A percentile compares a stretch with the other conserved stretches of the same genome.
These are phyloP conservation scores for Plenodomus biglobosus DNA, from an alignment of 2,329 filamentous ascomycete species.

Conservation along the genomic window DNA sequence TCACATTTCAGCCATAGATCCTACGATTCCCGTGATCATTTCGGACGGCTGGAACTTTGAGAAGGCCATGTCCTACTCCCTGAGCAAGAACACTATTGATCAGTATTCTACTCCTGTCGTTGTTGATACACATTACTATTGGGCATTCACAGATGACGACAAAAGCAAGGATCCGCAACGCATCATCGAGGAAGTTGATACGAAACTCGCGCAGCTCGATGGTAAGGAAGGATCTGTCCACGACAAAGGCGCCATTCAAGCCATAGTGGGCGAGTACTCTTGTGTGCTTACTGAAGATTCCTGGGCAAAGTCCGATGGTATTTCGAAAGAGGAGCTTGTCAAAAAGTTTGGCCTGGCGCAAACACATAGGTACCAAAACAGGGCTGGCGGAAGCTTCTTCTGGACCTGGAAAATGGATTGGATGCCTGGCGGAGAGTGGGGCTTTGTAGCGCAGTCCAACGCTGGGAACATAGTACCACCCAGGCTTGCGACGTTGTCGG, in stretches of 20 bases:
- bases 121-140: constrained; percentile 63
- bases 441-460: constrained; percentile 57
- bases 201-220: constrained; percentile 51
- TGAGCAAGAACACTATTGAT: constrained; percentile 44
- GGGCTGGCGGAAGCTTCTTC: constrained; percentile 57
- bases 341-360: constrained; percentile 54
- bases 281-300: constrained; percentile 57
- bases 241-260: constrained; percentile 54
- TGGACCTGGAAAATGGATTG: constrained; percentile 65
- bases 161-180: constrained; percentile 55
- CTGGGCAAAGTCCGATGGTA: constrained; percentile 45
- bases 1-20: constrained; percentile 52
- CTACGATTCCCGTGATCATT: constrained; percentile 57
- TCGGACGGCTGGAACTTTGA: constrained; percentile 60
- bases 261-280: constrained; percentile 61
- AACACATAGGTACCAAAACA: constrained; percentile 52
- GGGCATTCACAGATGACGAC: constrained; percentile 58
- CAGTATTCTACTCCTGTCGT: constrained; percentile 51
- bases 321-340: constrained; percentile 45
- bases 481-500: constrained; percentile 27
- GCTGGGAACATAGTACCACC: constrained; percentile 46
- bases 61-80: constrained; percentile 50
- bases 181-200: constrained; percentile 51
- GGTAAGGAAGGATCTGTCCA: constrained; percentile 52
- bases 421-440: constrained; percentile 65